Evolutionary conservation across 2,329 filamentous ascomycete genomes (phyloP), one percentile per base, ranked within the genome.

Genomic region (Talaromyces funiculosus): DNA sequence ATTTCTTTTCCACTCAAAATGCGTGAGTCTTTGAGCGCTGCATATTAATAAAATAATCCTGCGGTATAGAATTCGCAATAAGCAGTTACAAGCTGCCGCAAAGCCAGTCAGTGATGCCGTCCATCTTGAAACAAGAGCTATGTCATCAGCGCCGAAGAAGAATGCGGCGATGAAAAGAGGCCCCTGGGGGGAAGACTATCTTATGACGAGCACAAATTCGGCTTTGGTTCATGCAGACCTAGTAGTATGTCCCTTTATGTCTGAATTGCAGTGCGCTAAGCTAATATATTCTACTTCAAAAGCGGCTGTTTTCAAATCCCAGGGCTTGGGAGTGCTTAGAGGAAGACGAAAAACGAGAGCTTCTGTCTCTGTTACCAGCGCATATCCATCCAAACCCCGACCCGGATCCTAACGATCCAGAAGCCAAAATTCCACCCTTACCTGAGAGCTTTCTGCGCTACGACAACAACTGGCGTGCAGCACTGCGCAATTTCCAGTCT

Each of bases 401-500:
- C 12, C 65, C 66, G 38, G 54, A 68, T 18, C 33, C 64, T 3
- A 69, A 74, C 26, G 66, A 73, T 45, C 64, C 67, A 1, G 56
- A 72, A 22, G 63, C 65, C 12, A 72, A 71, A 38, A 74, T 77
- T 10, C 68, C 70, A n/a, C 73, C 73, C 10, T 63, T 81, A 3
- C 70, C 75, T 2, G 67, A 75, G 18, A 69, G 67, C 3, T 77
- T 80, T 35, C 65, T 76, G 53, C 77, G 75, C 12, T 79, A 80
- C 64, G 74, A 76, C 22, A 73, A 76, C 49, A 75, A 78, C 60
- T 83, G 85, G 71, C 77, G 80, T 22, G 79, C 80, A 20, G 81
- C 78, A 45, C 69, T 85, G 40, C 78, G 80, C 18, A 76, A 79
- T 55, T 87, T 84, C 67, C 80, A 85, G 67, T 68, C 79, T 3